Percentiles rank a stretch among this genome's conserved stretches.
These are phyloP conservation scores for Lipomyces yamadae DNA, from an alignment of 805 yeast species.

Conservation along the genomic window DNA sequence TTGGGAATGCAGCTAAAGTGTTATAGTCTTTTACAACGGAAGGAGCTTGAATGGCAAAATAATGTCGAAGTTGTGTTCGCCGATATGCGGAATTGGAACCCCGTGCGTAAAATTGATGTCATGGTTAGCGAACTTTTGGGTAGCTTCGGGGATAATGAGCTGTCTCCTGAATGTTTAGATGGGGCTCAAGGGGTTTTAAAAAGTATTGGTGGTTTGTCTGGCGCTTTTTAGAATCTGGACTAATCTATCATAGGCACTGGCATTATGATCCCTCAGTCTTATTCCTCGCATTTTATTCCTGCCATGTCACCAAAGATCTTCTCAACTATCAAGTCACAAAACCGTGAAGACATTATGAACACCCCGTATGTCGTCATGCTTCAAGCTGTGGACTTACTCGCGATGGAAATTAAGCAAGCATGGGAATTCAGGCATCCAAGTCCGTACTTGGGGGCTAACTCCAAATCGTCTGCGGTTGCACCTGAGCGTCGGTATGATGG, in stretches of 20 bases:
- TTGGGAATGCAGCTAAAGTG: not conserved
- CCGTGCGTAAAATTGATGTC: slow-evolving; percentile 53
- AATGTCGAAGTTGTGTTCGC: slow-evolving; percentile 56
- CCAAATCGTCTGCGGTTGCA: slow-evolving; percentile 7
- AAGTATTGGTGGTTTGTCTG: slow-evolving; percentile 42
- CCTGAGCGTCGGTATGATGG: not conserved
- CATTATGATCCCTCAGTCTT: slow-evolving; percentile 64
- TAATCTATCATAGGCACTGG: slow-evolving; percentile 46
- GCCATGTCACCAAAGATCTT: slow-evolving; percentile 62
- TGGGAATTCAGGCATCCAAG: slow-evolving; percentile 70
- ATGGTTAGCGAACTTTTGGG: slow-evolving; percentile 84
- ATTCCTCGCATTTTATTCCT: slow-evolving; percentile 69
- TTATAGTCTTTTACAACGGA: slow-evolving; percentile 52
- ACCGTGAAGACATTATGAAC: slow-evolving; percentile 37
- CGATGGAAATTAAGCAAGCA: slow-evolving; percentile 54
- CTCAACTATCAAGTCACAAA: slow-evolving; percentile 37
- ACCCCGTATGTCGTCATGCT: slow-evolving; percentile 55
- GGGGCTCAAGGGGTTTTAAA: slow-evolving; percentile 51
- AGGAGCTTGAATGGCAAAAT: slow-evolving; percentile 58
- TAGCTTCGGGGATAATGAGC: slow-evolving; percentile 90
- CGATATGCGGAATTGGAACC: slow-evolving; percentile 65
- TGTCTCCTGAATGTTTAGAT: slow-evolving; percentile 78
- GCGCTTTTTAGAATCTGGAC: slow-evolving; percentile 30
- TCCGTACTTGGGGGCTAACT: not conserved
- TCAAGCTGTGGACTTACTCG: slow-evolving; percentile 51